Percentiles rank a stretch among this genome's conserved stretches.
These are phyloP conservation scores for Iberis pinnata DNA, from an alignment of 345 rosid species.

Conservation along the genomic window DNA sequence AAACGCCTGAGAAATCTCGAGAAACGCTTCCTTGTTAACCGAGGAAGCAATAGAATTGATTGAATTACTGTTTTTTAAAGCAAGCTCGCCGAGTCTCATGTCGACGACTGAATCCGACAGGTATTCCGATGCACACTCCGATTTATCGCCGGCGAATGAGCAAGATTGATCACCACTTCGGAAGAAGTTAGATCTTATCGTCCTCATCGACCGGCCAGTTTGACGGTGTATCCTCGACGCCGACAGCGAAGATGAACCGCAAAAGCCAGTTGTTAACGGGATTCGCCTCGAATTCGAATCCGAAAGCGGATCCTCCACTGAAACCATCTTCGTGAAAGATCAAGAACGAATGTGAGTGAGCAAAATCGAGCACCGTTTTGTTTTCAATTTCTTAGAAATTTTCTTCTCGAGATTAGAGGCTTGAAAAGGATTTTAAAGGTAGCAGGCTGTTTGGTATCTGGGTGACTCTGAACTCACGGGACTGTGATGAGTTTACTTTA, in stretches of 20 bases:
- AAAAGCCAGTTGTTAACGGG: conserved; percentile 42
- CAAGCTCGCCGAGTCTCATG: conserved; percentile 85
- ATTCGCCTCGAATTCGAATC: conserved; percentile 51
- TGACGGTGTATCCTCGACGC: conserved; percentile 46
- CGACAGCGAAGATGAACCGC: conserved; percentile 33
- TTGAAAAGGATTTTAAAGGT: conserved; percentile 22
- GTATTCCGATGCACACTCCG: conserved; percentile 59
- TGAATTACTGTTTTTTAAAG: conserved; percentile 35
- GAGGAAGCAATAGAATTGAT: conserved; percentile 34
- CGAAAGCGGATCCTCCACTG: conserved; percentile 54
- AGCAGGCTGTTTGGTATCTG: conserved; percentile 27
- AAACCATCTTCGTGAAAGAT: conserved; percentile 46
- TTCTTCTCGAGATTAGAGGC: conserved; percentile 15
- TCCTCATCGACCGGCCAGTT: conserved; percentile 85
- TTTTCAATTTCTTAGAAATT: background rate
- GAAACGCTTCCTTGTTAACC: conserved; percentile 40
- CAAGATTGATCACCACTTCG: conserved; percentile 39
- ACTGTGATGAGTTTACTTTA: conserved; percentile 6
- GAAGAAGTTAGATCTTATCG: conserved; percentile 61
- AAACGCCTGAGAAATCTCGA: conserved; percentile 73
- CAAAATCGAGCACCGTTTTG: background rate
- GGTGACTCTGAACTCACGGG: conserved; percentile 24
- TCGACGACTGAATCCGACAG: conserved; percentile 77
- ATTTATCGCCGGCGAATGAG: conserved; percentile 40
- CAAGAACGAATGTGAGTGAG: background rate